These are phyloP conservation scores for Psilocybe mexicana DNA, from an alignment of 1,284 basidiomycete genomes.

Conservation along the genomic window DNA sequence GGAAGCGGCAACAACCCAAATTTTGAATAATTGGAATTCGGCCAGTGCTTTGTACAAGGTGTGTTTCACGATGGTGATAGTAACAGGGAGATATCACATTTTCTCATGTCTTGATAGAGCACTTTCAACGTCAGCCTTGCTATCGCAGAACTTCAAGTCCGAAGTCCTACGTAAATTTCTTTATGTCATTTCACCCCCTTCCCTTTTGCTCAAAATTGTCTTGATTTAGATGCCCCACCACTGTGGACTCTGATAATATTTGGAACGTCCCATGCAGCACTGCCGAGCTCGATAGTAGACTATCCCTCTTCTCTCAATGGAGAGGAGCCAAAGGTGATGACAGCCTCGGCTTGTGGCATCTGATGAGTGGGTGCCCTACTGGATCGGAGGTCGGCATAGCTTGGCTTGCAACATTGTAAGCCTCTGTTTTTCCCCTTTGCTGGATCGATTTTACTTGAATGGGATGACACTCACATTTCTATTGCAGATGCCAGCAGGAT, in stretches of 20 bases:
- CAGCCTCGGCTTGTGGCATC: slow-evolving; percentile 83
- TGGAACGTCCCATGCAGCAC: slow-evolving; percentile 62
- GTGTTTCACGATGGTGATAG: slow-evolving; percentile 10
- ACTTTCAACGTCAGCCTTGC: slow-evolving; percentile 89
- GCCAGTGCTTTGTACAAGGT: slow-evolving; percentile 81
- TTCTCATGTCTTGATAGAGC: slow-evolving; percentile 29
- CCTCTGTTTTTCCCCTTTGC: slow-evolving; percentile 13
- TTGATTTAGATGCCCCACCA: slow-evolving; percentile 50
- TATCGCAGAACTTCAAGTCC: slow-evolving; percentile 78
- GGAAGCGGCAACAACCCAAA: slow-evolving; percentile 70
- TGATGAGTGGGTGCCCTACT: slow-evolving; percentile 86
- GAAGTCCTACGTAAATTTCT: slow-evolving; percentile 45
- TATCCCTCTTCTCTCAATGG: slow-evolving; percentile 86
- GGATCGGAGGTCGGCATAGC: slow-evolving; percentile 89
- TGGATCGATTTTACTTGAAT: neutral
- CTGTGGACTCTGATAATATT: slow-evolving; percentile 44
- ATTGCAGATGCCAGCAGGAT: slow-evolving; percentile 53
- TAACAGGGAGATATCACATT: neutral
- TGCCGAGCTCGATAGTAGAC: slow-evolving; percentile 50
- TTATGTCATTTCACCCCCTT: neutral
- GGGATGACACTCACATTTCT: neutral
- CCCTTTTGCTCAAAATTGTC: slow-evolving; percentile 1
- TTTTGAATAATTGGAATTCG: slow-evolving; percentile 78
- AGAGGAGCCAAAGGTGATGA: slow-evolving; percentile 73
- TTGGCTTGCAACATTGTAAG: slow-evolving; percentile 79